Percentiles rank a stretch among this genome's conserved stretches.
These are phyloP conservation scores for Brettanomyces sp. DNA, from an alignment of 805 yeast genomes.

Conservation along the genomic window DNA sequence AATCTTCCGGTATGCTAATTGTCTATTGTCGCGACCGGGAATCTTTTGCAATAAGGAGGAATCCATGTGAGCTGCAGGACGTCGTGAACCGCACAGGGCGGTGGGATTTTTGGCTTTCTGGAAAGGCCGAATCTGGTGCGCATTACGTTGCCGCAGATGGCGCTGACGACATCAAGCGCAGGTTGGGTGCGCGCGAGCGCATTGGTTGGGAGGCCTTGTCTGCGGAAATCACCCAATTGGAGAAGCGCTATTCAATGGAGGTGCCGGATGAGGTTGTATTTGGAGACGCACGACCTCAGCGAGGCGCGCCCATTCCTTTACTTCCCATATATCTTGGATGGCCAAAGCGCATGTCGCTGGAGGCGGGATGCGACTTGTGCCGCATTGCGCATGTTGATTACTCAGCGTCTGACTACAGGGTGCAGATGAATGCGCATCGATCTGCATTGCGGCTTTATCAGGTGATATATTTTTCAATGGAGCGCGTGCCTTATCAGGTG, in stretches of 20 bases:
- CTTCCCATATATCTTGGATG: slow-evolving; percentile 12
- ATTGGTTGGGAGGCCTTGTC: slow-evolving; percentile 1
- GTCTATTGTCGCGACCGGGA: slow-evolving; percentile 13
- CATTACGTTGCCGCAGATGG: slow-evolving; percentile 2
- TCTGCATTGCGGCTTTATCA: slow-evolving; percentile 1
- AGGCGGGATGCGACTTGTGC: neutral
- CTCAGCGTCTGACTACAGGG: neutral
- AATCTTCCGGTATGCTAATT: slow-evolving; percentile 11
- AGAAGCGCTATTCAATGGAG: neutral
- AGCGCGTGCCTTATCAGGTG: neutral
- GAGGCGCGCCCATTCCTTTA: slow-evolving; percentile 5
- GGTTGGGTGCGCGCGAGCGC: neutral
- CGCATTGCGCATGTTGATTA: slow-evolving; percentile 2
- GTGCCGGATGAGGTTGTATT: slow-evolving; percentile 4
- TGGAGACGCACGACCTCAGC: neutral
- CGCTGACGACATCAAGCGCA: neutral
- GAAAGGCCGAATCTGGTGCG: neutral
- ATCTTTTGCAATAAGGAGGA: slow-evolving; percentile 18
- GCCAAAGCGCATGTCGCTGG: neutral
- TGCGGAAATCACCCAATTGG: neutral
- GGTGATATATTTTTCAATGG: slow-evolving; percentile 1
- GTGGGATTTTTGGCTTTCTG: slow-evolving; percentile 4
- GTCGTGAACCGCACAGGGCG: slow-evolving; percentile 17
- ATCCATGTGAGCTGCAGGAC: slow-evolving; percentile 18
- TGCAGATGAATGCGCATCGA: neutral